Conservation (phyloP, 192 early-diverging fungal species). For the Coemansia sp. region DNA sequence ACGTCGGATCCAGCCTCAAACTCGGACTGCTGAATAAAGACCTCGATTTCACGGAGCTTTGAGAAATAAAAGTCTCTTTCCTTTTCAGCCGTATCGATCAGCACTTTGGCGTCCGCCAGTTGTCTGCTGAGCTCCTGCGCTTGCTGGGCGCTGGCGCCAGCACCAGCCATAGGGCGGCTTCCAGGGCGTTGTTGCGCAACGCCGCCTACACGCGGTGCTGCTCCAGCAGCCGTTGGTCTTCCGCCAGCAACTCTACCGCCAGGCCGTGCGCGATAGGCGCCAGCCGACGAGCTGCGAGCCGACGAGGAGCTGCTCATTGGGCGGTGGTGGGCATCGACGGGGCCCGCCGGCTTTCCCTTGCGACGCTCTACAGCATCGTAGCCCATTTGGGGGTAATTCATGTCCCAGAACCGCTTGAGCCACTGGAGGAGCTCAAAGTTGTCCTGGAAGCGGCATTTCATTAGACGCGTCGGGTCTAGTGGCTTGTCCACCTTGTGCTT, state of each 20-base stretch:
- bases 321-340: conserved; percentile 19
- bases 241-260: conserved; percentile 11
- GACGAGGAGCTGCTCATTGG: conserved; percentile 53
- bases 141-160: conserved; percentile 62
- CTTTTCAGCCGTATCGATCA: conserved; percentile 91
- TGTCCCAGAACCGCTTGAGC: conserved; percentile 93
- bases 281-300: conserved; percentile 33
- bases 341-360: conserved; percentile 45
- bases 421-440: conserved; percentile 99
- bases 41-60: conserved; percentile 93
- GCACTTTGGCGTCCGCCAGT: conserved; percentile 77
- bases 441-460: conserved; percentile 98
- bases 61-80: conserved; percentile 97
- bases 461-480: conserved; percentile 85
- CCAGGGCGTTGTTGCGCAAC: conserved; percentile 17
- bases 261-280: conserved; percentile 37
- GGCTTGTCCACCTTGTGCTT: conserved; percentile 91
- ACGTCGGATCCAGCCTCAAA: conserved; percentile 53
- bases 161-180: conserved; percentile 27
- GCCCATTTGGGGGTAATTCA: conserved; percentile 75
- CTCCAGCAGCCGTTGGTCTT: conserved; percentile 25
- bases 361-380: conserved; percentile 85
- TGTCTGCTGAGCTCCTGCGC: conserved; percentile 78
- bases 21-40: conserved; percentile 85
- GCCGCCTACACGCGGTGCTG: not conserved